A percentile compares a stretch with the other conserved stretches of the same genome.
Evolutionary conservation across 192 early-diverging fungal species (phyloP).

Genomic region (Pilobolus umbonatus): DNA sequence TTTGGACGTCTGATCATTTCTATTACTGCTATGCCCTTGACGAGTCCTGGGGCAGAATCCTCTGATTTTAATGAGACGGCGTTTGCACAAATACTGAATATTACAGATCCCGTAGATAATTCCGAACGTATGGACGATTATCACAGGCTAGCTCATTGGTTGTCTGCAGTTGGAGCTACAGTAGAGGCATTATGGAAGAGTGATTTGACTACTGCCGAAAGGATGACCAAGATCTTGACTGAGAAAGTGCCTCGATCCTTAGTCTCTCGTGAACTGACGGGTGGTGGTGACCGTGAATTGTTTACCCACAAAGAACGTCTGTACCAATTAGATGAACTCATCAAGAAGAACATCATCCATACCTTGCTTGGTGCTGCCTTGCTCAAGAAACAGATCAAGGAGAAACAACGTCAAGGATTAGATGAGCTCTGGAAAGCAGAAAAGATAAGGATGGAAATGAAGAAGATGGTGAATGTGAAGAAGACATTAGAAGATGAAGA

Average conservation of each 20-base stretch:
- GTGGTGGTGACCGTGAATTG: not conserved
- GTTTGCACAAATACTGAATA: constrained; percentile 21
- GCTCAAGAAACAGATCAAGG: constrained; percentile 2
- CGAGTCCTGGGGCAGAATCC: not conserved
- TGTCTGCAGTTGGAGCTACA: constrained; percentile 27
- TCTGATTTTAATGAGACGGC: constrained; percentile 22
- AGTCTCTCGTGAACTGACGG: not conserved
- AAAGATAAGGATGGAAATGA: constrained; percentile 10
- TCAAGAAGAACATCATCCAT: constrained; percentile 23
- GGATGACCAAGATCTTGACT: not conserved
- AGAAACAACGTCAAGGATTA: constrained; percentile 14
- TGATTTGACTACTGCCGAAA: constrained; percentile 16
- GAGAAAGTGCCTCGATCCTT: constrained; percentile 17
- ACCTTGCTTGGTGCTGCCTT: constrained; percentile 20
- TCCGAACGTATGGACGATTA: constrained; percentile 4
- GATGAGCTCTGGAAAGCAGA: constrained; percentile 23
- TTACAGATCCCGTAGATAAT: not conserved
- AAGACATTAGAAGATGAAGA: not conserved
- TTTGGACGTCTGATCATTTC: constrained; percentile 17
- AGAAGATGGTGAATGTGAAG: not conserved
- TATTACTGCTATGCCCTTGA: constrained; percentile 14
- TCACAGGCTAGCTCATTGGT: constrained; percentile 22
- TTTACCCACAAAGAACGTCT: constrained; percentile 11
- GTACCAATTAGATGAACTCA: constrained; percentile 17
- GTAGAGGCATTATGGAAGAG: constrained; percentile 33